Percentiles rank a stretch among this genome's conserved stretches.
Evolutionary conservation across 2,329 filamentous ascomycete genomes (phyloP).

Genomic region (Aspergillus calidoustus): DNA sequence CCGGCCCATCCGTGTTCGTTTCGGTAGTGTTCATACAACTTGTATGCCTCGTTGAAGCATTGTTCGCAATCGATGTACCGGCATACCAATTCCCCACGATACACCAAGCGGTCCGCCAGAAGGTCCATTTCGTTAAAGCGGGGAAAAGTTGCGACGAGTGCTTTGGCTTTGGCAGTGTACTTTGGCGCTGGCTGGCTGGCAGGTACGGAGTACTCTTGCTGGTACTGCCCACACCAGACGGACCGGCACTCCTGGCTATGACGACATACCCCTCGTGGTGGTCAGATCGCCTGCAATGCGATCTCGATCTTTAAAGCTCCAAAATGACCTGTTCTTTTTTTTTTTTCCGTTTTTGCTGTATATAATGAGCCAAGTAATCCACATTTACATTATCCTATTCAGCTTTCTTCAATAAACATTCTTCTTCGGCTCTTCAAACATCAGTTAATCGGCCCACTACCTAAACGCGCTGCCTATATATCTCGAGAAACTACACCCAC

Average conservation of each 20-base stretch:
- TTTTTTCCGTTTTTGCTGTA: not conserved
- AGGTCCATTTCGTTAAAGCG: too few species aligned
- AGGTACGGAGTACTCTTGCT: too few species aligned
- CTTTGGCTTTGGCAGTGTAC: too few species aligned
- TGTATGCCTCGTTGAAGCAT: too few species aligned
- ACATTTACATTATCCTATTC: not conserved
- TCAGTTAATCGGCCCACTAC: not conserved
- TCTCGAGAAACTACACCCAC: not conserved
- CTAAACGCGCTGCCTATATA: not conserved
- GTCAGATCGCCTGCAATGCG: not conserved
- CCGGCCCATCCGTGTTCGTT: too few species aligned
- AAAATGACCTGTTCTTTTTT: not conserved
- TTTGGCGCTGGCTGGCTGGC: too few species aligned
- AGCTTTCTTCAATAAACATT: not conserved
- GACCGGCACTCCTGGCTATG: not conserved
- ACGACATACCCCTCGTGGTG: not conserved
- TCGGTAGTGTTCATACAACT: too few species aligned
- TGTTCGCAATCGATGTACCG: too few species aligned
- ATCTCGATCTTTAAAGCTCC: not conserved
- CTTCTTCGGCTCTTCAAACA: not conserved
- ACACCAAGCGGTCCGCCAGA: too few species aligned
- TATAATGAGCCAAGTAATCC: not conserved
- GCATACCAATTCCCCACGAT: too few species aligned
- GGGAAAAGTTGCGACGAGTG: too few species aligned
- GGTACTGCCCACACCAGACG: too few species aligned